A percentile compares a stretch with the other conserved stretches of the same genome.
Conservation (phyloP, 2,329 filamentous ascomycete species). For the Diaporthe sp. region DNA sequence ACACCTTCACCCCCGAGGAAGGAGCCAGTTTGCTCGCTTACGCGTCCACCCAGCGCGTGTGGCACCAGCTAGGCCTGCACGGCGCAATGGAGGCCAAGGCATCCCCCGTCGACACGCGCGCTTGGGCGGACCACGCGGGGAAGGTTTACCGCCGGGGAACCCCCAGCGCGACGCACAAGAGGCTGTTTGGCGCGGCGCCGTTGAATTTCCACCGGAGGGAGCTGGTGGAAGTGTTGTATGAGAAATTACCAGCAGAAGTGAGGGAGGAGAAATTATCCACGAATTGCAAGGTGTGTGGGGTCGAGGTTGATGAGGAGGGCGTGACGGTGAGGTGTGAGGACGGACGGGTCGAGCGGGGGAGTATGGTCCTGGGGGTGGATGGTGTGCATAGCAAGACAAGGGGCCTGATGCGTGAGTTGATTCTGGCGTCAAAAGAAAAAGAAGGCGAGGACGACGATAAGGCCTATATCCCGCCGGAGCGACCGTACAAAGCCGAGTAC, state of each 20-base stretch:
- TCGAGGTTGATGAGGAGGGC: slow-evolving; percentile 20
- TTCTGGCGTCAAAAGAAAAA: slow-evolving; percentile 41
- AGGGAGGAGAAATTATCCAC: not conserved
- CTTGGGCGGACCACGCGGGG: not conserved
- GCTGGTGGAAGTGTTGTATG: slow-evolving; percentile 22
- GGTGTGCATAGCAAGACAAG: slow-evolving; percentile 53
- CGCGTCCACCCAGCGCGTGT: slow-evolving; percentile 25
- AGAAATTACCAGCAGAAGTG: not conserved
- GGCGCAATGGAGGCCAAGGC: not conserved
- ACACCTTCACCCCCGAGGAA: slow-evolving; percentile 18
- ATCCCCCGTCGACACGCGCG: slow-evolving; percentile 10
- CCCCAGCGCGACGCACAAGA: not conserved
- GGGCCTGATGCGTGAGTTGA: slow-evolving; percentile 51
- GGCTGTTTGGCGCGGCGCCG: slow-evolving; percentile 19
- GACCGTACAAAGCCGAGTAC: slow-evolving; percentile 51
- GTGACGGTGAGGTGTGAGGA: slow-evolving; percentile 32
- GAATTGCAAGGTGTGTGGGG: not conserved
- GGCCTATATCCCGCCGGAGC: slow-evolving; percentile 38
- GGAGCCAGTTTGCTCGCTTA: slow-evolving; percentile 31
- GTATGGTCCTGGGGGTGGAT: slow-evolving; percentile 57
- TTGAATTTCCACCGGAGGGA: slow-evolving; percentile 25
- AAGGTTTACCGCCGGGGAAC: not conserved
- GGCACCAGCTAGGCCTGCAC: slow-evolving; percentile 19
- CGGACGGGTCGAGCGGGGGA: slow-evolving; percentile 46
- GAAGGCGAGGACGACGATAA: slow-evolving; percentile 34